Evolutionary conservation across 495 filamentous ascomycete genomes (phyloP), one percentile per base, ranked within the genome.

Genomic region (Lepraria neglecta): DNA sequence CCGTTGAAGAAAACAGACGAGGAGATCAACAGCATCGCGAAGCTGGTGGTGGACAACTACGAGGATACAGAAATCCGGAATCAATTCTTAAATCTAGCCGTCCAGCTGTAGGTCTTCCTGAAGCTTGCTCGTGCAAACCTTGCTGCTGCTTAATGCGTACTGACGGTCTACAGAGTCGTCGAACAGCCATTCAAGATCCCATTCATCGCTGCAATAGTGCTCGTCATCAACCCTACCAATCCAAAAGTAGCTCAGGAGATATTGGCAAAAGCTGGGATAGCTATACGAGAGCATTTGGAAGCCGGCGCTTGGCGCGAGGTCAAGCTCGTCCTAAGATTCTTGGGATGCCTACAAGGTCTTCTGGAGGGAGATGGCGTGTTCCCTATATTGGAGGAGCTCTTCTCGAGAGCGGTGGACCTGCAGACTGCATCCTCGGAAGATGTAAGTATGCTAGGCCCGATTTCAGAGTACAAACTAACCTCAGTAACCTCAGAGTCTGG

Each of bases 171-270:
- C 35, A 83, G 78, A 46, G 77, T 86, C 46, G 67, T 91, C 24
- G 94, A 99, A 74, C 94, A 99, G 73, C 92, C 95, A 0, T 86
- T 99, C 73, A 97, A 97, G 76, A 92, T 91, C 56, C 95, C 94
- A 2, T 97, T 96, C 71, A 79, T 94, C 56, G 91, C 91, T 31
- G 87, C 87, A 28, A 84, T 91, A 4, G 78, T 91, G 31, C 77
- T 96, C 53, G 81, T 88, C 48, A 77, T 83, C 60, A 94, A 97
- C 74, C 78, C 80, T 40, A 73, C 86, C 61, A 89, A 88, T 59
- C 79, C 84, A 24, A 87, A 92, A 63, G 75, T 94, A 42, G 80
- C 84, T 31, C 75, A 79, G 45, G 83, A 92, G 51, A 69, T 92
- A 15, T 72, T 97, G 38, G 76, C 71, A 42, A 84, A 82, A 67